Percentiles rank a stretch among this genome's conserved stretches.
These are phyloP conservation scores for Penicillium crustosum DNA, from an alignment of 2,329 filamentous ascomycete genomes.

Conservation along the genomic window DNA sequence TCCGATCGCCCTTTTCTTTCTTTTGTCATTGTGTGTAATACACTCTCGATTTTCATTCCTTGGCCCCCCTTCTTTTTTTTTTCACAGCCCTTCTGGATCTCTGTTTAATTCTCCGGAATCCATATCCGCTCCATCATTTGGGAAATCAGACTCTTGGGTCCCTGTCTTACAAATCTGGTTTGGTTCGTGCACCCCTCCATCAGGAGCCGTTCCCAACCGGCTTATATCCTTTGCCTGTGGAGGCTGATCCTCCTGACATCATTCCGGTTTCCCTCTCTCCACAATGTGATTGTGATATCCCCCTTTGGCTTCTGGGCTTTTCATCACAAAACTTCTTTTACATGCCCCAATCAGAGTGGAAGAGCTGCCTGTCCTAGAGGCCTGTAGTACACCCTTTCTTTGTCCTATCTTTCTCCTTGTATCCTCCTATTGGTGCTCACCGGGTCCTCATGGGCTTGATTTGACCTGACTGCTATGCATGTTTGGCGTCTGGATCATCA, in stretches of 20 bases:
- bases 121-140: neutral
- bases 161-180: neutral
- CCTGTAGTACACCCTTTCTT: neutral
- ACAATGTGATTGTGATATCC: conserved; percentile 3
- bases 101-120: neutral
- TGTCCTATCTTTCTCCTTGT: neutral
- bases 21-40: conserved; percentile 2
- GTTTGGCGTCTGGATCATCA: conserved; percentile 7
- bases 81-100: neutral
- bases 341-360: neutral
- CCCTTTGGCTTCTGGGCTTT: neutral
- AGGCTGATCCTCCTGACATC: neutral
- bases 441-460: neutral
- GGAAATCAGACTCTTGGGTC: neutral
- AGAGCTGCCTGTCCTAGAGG: neutral
- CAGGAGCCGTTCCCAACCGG: neutral
- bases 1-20: neutral
- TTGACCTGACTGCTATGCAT: conserved; percentile 5
- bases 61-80: neutral
- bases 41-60: neutral
- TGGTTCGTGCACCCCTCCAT: neutral
- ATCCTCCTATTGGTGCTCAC: neutral
- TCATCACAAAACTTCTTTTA: neutral
- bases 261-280: neutral
- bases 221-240: neutral